Conservation (phyloP, 2,329 filamentous ascomycete genomes). For the Epichloe gansuensis region DNA sequence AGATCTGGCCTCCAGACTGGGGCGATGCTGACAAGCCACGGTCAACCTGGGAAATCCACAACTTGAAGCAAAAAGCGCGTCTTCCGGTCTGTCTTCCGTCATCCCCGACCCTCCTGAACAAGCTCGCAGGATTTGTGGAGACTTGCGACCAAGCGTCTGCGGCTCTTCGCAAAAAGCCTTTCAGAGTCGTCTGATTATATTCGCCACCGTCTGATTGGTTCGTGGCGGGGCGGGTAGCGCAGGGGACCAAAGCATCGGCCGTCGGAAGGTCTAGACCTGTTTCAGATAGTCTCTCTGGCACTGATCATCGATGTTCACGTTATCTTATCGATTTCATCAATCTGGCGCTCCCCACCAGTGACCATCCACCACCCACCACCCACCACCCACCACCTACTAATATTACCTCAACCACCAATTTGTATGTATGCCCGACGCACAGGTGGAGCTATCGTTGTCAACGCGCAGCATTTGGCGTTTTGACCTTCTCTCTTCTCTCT, state of each 20-base stretch:
- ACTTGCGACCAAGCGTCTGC: neutral
- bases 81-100: neutral
- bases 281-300: neutral
- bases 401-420: neutral
- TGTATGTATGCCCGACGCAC: neutral
- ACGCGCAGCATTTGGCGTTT: neutral
- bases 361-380: too few species aligned
- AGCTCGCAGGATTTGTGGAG: neutral
- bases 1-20: neutral
- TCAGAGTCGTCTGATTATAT: conserved; percentile 8
- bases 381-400: too few species aligned
- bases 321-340: conserved; percentile 8
- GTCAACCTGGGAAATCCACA: neutral
- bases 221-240: neutral
- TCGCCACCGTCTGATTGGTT: conserved; percentile 8
- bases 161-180: neutral
- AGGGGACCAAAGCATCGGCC: conserved; percentile 10
- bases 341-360: conserved; percentile 2
- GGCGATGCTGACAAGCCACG: neutral
- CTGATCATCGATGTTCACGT: neutral
- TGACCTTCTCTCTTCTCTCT: neutral
- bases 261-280: conserved; percentile 11
- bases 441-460: neutral
- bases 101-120: conserved; percentile 5
- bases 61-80: neutral